Evolutionary conservation across 2,329 filamentous ascomycete genomes (phyloP), one percentile per base, ranked within the genome.

Genomic region (Talaromyces sp.): DNA sequence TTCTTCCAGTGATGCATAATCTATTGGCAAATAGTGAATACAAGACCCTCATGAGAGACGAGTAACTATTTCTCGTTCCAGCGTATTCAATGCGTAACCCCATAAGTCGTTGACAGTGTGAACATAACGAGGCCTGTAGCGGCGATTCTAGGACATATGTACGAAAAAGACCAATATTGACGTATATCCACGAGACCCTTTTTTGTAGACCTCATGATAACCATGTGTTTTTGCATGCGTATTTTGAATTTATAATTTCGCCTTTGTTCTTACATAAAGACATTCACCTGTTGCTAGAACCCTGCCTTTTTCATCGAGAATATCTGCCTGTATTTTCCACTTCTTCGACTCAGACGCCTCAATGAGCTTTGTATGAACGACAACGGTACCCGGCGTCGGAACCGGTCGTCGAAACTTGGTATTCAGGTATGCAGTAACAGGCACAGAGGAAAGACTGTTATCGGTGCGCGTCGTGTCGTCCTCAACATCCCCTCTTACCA

Each of bases 371-470:
- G 48, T 29, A 29, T 29, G n/a, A 2, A 52, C 48, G 5, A 52
- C 48, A 32, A 72, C 68, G 6, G 74, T 74, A 54, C 67, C 69
- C 0, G 62, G 65, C 26, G 61, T 70, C 11, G 63, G 66, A 1
- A 67, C 62, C 4, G 65, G 66, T n/a, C 64, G 29, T 17, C 61
- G 14, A 46, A 64, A 68, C 26, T 35, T 63, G n/a, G 64, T 66
- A 60, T 68, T 66, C 65, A 68, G 43, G 46, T 65, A 68, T 35
- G 65, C 64, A 17, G 66, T 68, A 7, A 68, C 63, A 3, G 65
- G 59, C 6, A 61, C 63, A 3, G 53, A 53, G n/a, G 54, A 32
- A 19, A 52, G 27, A 52, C 19, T 52, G 27, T 10, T 29, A 26
- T 52, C 48, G 17, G 7, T 52, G 24, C 48, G 48, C 26, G 27